Conservation (phyloP, 306 rosid species). For the Dryas drummondii region DNA sequence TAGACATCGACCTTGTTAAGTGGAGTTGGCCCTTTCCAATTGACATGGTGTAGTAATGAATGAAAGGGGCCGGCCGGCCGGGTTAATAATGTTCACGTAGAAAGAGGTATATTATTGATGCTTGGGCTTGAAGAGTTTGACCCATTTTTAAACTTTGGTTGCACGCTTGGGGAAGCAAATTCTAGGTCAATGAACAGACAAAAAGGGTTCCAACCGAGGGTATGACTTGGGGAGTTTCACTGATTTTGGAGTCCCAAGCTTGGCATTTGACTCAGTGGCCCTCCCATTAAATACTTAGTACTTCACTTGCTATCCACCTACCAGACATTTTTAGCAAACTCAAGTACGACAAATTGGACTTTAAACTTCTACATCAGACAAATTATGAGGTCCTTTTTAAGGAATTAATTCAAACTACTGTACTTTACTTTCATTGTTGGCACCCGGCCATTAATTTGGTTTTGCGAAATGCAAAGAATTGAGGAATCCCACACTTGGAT, state of each 20-base stretch:
- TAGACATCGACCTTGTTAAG: neutral
- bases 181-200: constrained; percentile 79
- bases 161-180: constrained; percentile 64
- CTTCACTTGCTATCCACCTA: constrained; percentile 45
- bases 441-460: constrained; percentile 26
- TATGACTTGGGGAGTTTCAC: constrained; percentile 65
- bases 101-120: constrained; percentile 51
- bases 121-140: constrained; percentile 56
- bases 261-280: constrained; percentile 47
- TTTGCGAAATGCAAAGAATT: constrained; percentile 47
- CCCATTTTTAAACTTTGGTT: constrained; percentile 49
- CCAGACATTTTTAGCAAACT: constrained; percentile 41
- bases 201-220: constrained; percentile 77
- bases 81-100: constrained; percentile 50
- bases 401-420: constrained; percentile 11
- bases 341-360: constrained; percentile 27
- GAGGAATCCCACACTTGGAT: constrained; percentile 46
- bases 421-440: constrained; percentile 29
- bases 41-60: constrained; percentile 4
- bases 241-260: constrained; percentile 75
- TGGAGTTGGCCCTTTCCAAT: constrained; percentile 8
- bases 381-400: neutral
- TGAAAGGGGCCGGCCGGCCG: constrained; percentile 23
- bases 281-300: constrained; percentile 38
- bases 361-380: constrained; percentile 1